phyloP scores from a whole-genome alignment of 148 eudicot species.

The Fagopyrum homotropicum region DNA sequence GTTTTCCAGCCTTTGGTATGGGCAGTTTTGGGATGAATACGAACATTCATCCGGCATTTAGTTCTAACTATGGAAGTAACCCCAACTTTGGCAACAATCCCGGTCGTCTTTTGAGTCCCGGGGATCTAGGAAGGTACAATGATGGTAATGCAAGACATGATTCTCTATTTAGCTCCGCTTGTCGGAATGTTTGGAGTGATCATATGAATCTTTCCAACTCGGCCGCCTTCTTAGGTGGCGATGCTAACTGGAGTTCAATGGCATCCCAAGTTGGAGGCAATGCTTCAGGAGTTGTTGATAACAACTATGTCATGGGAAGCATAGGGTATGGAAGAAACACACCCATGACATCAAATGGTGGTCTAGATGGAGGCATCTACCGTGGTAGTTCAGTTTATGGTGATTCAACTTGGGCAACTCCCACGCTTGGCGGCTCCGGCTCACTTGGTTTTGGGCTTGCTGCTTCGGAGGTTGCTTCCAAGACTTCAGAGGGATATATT shows the following conservation, averaged over 20 bases:
- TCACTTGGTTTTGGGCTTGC: conserved; percentile 64
- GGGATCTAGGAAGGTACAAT: conserved; percentile 45
- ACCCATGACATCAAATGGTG: conserved; percentile 27
- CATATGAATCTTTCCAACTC: conserved; percentile 26
- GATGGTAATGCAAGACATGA: conserved; percentile 31
- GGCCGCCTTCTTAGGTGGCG: conserved; percentile 43
- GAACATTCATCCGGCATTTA: conserved; percentile 54
- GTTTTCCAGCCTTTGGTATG: conserved; percentile 55
- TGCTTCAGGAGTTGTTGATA: conserved; percentile 42
- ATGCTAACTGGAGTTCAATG: conserved; percentile 48
- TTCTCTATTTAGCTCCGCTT: conserved; percentile 38
- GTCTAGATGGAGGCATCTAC: conserved; percentile 51
- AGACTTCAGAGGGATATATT: conserved; percentile 53
- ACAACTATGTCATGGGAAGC: conserved; percentile 36
- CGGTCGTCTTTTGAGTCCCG: conserved; percentile 63
- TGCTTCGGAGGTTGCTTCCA: conserved; percentile 35
- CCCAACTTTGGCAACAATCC: conserved; percentile 39
- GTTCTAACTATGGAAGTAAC: conserved; percentile 40
- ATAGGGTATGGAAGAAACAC: conserved; percentile 48
- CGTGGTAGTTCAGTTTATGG: conserved; percentile 44
- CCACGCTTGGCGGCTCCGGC: conserved; percentile 54
- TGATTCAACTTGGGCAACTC: conserved; percentile 58
- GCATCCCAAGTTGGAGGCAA: conserved; percentile 35
- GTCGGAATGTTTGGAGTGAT: conserved; percentile 53
- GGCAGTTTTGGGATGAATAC: conserved; percentile 54